Evolutionary conservation across 2,329 filamentous ascomycete genomes (phyloP).

Genomic region (Aspergillus tamarii): DNA sequence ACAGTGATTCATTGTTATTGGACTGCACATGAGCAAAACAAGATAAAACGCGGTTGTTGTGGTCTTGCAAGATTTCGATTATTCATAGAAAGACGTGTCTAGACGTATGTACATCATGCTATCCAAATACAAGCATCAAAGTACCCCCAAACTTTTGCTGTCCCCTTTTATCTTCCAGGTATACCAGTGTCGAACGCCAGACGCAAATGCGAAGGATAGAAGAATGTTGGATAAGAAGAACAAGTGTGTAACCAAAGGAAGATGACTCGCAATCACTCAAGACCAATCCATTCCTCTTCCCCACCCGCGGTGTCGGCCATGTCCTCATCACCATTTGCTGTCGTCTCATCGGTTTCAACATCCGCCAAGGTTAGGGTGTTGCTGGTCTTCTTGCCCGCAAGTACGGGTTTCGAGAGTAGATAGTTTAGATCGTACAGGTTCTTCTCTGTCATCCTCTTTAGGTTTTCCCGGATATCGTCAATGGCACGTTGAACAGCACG

Average conservation of each 20-base stretch:
- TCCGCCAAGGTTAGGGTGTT: constrained; percentile 30
- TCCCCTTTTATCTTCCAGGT: constrained; percentile 28
- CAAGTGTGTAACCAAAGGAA: constrained; percentile 16
- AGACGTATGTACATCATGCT: constrained; percentile 7
- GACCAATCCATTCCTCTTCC: constrained; percentile 58
- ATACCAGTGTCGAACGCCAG: constrained; percentile 32
- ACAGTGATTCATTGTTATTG: neutral
- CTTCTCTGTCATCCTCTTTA: constrained; percentile 80
- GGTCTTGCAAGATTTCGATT: constrained; percentile 1
- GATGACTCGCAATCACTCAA: constrained; percentile 45
- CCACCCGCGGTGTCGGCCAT: constrained; percentile 39
- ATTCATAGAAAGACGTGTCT: constrained; percentile 6
- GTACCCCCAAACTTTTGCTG: constrained; percentile 22
- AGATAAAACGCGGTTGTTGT: neutral
- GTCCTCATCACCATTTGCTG: constrained; percentile 28
- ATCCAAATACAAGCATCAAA: constrained; percentile 8
- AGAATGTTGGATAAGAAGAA: constrained; percentile 18
- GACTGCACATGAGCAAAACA: neutral
- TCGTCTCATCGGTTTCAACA: constrained; percentile 29
- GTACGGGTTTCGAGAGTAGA: constrained; percentile 60
- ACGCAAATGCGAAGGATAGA: constrained; percentile 33
- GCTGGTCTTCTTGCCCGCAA: constrained; percentile 32
- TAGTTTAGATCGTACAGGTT: constrained; percentile 91
- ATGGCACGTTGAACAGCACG: constrained; percentile 81
- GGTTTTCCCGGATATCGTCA: constrained; percentile 76